Conservation (phyloP, 2,329 filamentous ascomycete genomes). For the Sporothrix schenckii region DNA sequence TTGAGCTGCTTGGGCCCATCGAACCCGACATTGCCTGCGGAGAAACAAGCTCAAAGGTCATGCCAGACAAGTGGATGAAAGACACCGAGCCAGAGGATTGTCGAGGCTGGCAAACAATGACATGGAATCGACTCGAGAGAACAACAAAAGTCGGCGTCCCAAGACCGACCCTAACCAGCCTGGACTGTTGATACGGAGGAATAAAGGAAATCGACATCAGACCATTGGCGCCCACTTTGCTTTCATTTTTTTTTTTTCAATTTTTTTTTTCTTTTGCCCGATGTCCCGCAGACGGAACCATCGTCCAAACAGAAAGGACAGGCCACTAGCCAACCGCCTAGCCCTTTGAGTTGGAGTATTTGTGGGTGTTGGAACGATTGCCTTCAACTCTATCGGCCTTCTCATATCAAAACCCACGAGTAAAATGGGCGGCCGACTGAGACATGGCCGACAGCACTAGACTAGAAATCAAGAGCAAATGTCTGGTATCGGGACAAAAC, state of each 20-base stretch:
- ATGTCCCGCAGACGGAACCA: too few species aligned
- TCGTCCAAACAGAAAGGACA: too few species aligned
- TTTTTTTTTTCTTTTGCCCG: too few species aligned
- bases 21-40: background rate
- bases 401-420: background rate
- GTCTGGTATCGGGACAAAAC: constrained; percentile 15
- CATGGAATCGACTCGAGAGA: background rate
- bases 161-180: background rate
- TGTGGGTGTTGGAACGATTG: too few species aligned
- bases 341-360: too few species aligned
- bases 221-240: background rate
- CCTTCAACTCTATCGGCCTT: background rate
- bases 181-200: background rate
- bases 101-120: background rate
- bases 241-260: too few species aligned
- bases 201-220: background rate
- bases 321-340: too few species aligned
- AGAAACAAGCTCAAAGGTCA: background rate
- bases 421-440: constrained; percentile 9
- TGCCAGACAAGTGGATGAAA: background rate
- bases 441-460: background rate
- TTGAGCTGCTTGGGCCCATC: background rate
- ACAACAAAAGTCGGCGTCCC: background rate
- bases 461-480: background rate
- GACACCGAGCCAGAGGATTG: constrained; percentile 3